These are phyloP conservation scores for Globisporangium spinosum DNA, from an alignment of 352 stramenopile genomes.

Conservation along the genomic window DNA sequence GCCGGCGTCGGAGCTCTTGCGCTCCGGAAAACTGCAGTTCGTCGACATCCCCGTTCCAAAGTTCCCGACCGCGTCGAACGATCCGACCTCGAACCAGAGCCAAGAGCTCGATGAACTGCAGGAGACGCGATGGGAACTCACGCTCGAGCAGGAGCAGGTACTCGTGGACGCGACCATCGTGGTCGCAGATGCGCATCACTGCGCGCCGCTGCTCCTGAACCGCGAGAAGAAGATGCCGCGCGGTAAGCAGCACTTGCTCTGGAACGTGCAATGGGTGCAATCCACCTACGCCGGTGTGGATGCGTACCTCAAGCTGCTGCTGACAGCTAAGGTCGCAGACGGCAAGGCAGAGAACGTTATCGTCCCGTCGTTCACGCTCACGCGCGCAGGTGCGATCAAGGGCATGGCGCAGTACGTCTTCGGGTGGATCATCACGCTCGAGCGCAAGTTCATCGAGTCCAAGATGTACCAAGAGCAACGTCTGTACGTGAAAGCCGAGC, in stretches of 20 bases:
- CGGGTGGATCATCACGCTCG: slow-evolving; percentile 24
- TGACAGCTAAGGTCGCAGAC: neutral
- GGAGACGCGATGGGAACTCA: slow-evolving; percentile 27
- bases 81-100: slow-evolving; percentile 5
- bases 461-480: slow-evolving; percentile 28
- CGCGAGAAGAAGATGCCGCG: slow-evolving; percentile 28
- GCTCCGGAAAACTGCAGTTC: slow-evolving; percentile 24
- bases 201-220: slow-evolving; percentile 32
- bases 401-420: slow-evolving; percentile 31
- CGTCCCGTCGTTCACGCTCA: slow-evolving; percentile 34
- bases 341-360: slow-evolving; percentile 7
- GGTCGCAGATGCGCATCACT: slow-evolving; percentile 27
- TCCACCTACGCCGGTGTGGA: slow-evolving; percentile 53
- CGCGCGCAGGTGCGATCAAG: slow-evolving; percentile 46
- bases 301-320: slow-evolving; percentile 31
- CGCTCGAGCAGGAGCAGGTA: slow-evolving; percentile 27
- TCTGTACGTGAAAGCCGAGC: slow-evolving; percentile 31
- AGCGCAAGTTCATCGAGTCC: slow-evolving; percentile 36
- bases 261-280: slow-evolving; percentile 50
- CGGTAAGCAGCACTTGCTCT: slow-evolving; percentile 37
- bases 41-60: slow-evolving; percentile 28
- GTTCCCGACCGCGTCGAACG: neutral
- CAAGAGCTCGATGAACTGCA: neutral
- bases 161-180: slow-evolving; percentile 31
- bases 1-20: slow-evolving; percentile 11